Evolutionary conservation across 768 basidiomycete genomes (phyloP).

Genomic region (Clathrus columnatus): DNA sequence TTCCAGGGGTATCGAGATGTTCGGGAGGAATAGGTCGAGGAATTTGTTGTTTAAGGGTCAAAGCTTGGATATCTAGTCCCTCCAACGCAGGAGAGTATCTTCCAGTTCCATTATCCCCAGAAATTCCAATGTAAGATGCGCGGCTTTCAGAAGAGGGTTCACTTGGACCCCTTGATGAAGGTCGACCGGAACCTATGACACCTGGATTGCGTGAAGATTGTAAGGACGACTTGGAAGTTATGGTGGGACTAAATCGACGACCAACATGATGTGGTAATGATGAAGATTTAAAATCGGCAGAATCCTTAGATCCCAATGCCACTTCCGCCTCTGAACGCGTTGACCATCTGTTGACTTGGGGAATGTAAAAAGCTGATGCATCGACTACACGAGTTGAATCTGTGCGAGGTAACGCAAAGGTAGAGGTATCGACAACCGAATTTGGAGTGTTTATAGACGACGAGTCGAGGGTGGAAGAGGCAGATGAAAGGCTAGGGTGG

Average conservation of each 20-base stretch:
- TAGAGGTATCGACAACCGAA: background rate
- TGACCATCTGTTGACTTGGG: background rate
- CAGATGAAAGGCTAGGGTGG: background rate
- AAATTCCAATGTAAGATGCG: background rate
- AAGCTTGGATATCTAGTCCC: too few relatives aligned
- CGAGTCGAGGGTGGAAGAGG: background rate
- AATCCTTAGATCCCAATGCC: background rate
- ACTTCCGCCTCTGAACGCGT: background rate
- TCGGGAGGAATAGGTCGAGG: too few relatives aligned
- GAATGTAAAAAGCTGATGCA: background rate
- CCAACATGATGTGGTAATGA: background rate
- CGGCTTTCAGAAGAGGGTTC: background rate
- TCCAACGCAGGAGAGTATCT: too few relatives aligned
- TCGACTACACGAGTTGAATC: background rate
- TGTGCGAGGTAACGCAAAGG: background rate
- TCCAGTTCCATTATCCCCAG: background rate
- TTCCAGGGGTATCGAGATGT: too few relatives aligned
- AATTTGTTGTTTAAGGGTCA: too few relatives aligned
- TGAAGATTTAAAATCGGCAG: background rate
- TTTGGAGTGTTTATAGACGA: background rate
- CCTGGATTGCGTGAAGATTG: background rate
- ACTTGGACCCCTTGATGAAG: background rate
- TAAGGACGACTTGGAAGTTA: background rate
- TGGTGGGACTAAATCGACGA: background rate
- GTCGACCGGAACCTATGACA: constrained; percentile 8